Base-by-base conservation (phyloP, 495 filamentous ascomycete genomes). In the Podospora comata region DNA sequence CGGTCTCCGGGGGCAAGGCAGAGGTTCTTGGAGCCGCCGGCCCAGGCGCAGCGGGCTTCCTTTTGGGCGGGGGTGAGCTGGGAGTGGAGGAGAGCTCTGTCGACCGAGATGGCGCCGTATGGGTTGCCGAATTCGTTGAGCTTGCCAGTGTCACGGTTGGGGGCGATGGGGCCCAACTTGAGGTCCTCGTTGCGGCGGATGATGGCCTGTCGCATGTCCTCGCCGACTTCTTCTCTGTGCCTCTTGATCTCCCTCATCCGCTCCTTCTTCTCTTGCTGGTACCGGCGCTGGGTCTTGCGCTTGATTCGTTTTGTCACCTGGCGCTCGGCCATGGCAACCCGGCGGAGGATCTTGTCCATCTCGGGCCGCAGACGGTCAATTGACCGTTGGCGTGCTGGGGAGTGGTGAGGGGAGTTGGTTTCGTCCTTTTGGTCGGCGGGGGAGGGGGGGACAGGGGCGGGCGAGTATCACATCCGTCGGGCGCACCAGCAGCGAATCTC, bases 311-410 rank as follows among this genome's bases (percentile, higher is more conserved):
- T 80, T 64, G 82, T 81, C 56, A 81, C 85, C 78, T 89, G 87
- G 73, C 86, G 86, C 75, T 89, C 82, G 70, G 90, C 90, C 70
- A 88, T 81, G 60, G 84, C 81, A 68, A 89, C 88, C 70, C 90
- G 86, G 73, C 85, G 85, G 71, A 92, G 84, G 72, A 93, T 83
- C 78, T 90, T 92, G 79, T 93, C 89, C 91, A 94, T 94, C 70
- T 71, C 82, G 64, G 60, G 59, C 5, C 11, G 19, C 16, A 11
- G 28, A 32, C 26, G 27, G 59, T 32, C 58, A 48, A 48, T 48
- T 5, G 39, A 18, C 39, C 39, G 9, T 48, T 48, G 39, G 39
- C 18, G 39, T 48, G 9, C 9, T 48, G 39, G 15, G 39, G 39
- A 11, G 9, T 11, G 39, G 39, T 13, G 39, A 48, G 39, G 39